phyloP scores from a whole-genome alignment of 352 stramenopile genomes.

The Pythium grandisporangium region DNA sequence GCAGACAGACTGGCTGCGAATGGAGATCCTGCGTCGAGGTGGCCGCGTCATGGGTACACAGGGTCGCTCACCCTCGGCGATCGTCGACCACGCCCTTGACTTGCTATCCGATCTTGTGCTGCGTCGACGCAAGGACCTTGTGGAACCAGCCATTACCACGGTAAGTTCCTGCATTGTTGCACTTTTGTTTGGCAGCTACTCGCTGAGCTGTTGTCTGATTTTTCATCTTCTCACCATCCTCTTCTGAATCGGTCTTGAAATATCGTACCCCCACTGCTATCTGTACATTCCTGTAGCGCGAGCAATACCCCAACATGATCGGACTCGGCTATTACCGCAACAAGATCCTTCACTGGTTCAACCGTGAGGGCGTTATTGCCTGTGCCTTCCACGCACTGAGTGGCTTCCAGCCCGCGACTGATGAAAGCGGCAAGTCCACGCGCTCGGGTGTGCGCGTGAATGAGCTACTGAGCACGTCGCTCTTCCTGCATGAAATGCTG shows the following conservation, averaged over 20 bases:
- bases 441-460: slow-evolving; percentile 26
- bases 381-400: slow-evolving; percentile 66
- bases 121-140: slow-evolving; percentile 62
- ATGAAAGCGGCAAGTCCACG: neutral
- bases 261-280: no score
- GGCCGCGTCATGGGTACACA: slow-evolving; percentile 66
- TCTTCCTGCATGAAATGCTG: slow-evolving; percentile 74
- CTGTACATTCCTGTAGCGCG: slow-evolving; percentile 28
- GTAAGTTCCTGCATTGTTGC: slow-evolving; percentile 20
- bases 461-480: slow-evolving; percentile 45
- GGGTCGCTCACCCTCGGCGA: slow-evolving; percentile 48
- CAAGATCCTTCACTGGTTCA: slow-evolving; percentile 84
- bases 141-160: slow-evolving; percentile 68
- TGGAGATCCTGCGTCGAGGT: slow-evolving; percentile 59
- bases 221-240: no score
- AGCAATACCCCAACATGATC: slow-evolving; percentile 84
- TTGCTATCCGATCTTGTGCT: slow-evolving; percentile 62
- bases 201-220: slow-evolving; percentile 10
- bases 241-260: no score
- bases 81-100: slow-evolving; percentile 56
- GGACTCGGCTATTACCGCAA: slow-evolving; percentile 83
- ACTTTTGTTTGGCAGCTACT: neutral
- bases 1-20: slow-evolving; percentile 66
- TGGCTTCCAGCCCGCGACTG: slow-evolving; percentile 16
- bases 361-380: slow-evolving; percentile 64